Evolutionary conservation across 202 grass and related monocot species (phyloP).

Genomic region (Dendrocalamus latiflorus): DNA sequence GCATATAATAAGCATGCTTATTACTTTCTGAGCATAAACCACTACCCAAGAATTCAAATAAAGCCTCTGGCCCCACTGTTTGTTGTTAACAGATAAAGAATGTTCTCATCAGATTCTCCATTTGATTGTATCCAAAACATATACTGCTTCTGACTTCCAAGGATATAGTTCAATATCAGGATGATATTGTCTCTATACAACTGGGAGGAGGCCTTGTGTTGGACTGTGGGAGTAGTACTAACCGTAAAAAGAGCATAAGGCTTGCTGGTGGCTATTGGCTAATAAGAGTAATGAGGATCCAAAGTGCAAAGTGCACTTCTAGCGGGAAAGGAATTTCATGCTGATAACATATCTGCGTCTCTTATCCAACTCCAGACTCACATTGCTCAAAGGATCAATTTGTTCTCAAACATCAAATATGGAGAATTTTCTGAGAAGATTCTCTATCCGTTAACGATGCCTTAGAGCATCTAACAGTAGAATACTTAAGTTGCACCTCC

Average conservation of each 20-base stretch:
- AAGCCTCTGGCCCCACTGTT: slow-evolving; percentile 16
- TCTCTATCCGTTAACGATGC: slow-evolving; percentile 52
- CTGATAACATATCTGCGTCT: background rate
- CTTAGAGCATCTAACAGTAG: slow-evolving; percentile 15
- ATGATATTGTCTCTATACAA: background rate
- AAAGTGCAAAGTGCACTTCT: background rate
- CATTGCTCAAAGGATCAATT: background rate
- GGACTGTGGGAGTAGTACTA: background rate
- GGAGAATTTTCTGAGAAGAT: slow-evolving; percentile 63
- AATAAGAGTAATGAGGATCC: slow-evolving; percentile 20
- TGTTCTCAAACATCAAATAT: slow-evolving; percentile 40
- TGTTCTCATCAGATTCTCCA: slow-evolving; percentile 63
- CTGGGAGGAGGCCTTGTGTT: slow-evolving; percentile 15
- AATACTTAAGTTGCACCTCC: slow-evolving; percentile 15
- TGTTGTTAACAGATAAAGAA: slow-evolving; percentile 60
- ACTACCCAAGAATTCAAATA: background rate
- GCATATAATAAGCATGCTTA: background rate
- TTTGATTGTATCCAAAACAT: slow-evolving; percentile 39
- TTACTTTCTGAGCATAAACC: background rate
- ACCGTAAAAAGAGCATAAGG: background rate
- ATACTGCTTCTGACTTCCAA: slow-evolving; percentile 1
- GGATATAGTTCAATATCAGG: background rate
- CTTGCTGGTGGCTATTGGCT: slow-evolving; percentile 38
- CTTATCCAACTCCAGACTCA: background rate
- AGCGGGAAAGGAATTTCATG: background rate